Percentiles rank a stretch among this genome's conserved stretches.
Conservation (phyloP, 208 protist genomes). For the Acanthamoeba sp. region DNA sequence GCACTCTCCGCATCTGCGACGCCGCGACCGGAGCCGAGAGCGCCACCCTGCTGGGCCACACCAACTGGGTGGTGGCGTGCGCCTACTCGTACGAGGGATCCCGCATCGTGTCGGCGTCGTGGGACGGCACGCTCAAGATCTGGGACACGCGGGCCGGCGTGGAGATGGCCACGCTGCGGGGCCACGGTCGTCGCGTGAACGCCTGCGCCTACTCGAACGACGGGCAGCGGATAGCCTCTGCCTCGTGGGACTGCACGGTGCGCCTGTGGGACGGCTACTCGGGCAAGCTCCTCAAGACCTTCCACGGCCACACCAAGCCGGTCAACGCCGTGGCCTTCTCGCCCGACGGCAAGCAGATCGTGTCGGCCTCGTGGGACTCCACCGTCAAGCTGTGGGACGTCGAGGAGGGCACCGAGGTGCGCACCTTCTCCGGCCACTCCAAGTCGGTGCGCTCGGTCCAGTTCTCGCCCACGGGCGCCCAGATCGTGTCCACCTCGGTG, state of each 20-base stretch:
- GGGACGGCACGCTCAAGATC: conserved; percentile 74
- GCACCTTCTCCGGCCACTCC: conserved; percentile 67
- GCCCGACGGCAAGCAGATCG: conserved; percentile 78
- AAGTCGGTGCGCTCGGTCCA: not conserved
- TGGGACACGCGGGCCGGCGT: conserved; percentile 81
- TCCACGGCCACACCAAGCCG: conserved; percentile 76
- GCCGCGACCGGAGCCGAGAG: conserved; percentile 71
- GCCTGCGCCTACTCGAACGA: conserved; percentile 74
- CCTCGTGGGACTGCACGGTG: conserved; percentile 58
- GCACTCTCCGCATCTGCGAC: conserved; percentile 77
- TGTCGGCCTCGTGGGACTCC: conserved; percentile 76
- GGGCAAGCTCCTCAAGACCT: conserved; percentile 35
- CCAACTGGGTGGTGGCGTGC: conserved; percentile 77
- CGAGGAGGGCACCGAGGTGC: conserved; percentile 62
- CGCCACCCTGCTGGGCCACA: conserved; percentile 78
- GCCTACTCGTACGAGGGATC: conserved; percentile 28
- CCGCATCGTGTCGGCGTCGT: conserved; percentile 74
- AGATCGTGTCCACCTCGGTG: conserved; percentile 76
- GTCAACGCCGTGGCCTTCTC: conserved; percentile 82
- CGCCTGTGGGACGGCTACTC: conserved; percentile 76
- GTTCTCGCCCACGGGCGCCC: conserved; percentile 9
- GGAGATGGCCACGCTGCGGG: conserved; percentile 72
- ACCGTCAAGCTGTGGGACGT: conserved; percentile 69
- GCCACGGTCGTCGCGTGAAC: conserved; percentile 77
- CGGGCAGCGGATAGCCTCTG: conserved; percentile 64